phyloP scores from a whole-genome alignment of 441 rosid genomes.

The Pelargonium cotyledonis region DNA sequence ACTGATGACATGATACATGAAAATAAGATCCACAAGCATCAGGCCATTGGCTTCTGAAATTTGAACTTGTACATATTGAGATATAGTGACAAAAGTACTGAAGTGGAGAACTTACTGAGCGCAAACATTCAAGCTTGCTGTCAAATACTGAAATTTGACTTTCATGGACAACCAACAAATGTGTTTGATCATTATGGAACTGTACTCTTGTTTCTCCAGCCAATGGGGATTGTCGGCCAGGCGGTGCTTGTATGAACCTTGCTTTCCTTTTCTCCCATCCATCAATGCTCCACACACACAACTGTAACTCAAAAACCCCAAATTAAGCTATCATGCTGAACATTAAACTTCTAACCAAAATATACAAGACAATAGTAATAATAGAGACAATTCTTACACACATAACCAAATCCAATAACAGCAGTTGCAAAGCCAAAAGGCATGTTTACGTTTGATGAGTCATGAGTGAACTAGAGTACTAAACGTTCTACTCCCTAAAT shows the following conservation, averaged over 20 bases:
- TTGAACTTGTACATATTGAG: not conserved
- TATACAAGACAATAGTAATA: slow-evolving; percentile 28
- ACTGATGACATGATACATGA: not conserved
- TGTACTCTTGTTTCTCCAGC: slow-evolving; percentile 90
- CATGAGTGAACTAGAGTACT: no score
- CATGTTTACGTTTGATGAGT: no score
- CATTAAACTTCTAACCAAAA: not conserved
- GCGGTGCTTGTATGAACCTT: slow-evolving; percentile 66
- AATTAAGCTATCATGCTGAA: not conserved
- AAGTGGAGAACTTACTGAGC: slow-evolving; percentile 41
- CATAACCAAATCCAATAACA: not conserved
- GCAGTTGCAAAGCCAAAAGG: no score
- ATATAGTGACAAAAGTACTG: not conserved
- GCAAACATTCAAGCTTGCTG: slow-evolving; percentile 59
- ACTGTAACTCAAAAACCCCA: slow-evolving; percentile 32
- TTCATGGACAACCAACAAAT: slow-evolving; percentile 86
- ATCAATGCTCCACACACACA: slow-evolving; percentile 89
- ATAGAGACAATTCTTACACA: slow-evolving; percentile 31
- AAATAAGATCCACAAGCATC: not conserved
- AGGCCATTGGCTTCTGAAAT: not conserved
- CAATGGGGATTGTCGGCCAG: slow-evolving; percentile 52
- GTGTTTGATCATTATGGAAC: slow-evolving; percentile 90
- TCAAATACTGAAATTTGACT: slow-evolving; percentile 93
- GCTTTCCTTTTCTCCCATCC: slow-evolving; percentile 92
- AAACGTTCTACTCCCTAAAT: no score